These are phyloP conservation scores for Claviceps quebecensis DNA, from an alignment of 2,329 filamentous ascomycete species.

Conservation along the genomic window DNA sequence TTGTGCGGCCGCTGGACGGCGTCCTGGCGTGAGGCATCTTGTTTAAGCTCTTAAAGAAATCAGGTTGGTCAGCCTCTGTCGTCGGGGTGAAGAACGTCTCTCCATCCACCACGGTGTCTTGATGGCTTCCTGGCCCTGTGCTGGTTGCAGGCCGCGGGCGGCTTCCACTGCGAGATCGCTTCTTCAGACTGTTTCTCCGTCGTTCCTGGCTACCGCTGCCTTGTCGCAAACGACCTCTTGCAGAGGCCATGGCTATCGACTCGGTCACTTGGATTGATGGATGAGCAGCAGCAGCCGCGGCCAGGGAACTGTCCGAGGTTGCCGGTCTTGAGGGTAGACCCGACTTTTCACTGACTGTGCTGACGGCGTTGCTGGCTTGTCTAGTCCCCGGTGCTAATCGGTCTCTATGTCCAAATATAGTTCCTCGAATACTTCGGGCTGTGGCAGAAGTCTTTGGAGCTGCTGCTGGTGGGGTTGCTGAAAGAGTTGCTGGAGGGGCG, in stretches of 20 bases:
- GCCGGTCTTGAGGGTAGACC: constrained; percentile 15
- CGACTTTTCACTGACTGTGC: constrained; percentile 24
- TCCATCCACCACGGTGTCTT: constrained; percentile 32
- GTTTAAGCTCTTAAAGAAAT: constrained; percentile 30
- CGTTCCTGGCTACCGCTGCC: constrained; percentile 21
- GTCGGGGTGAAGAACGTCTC: constrained; percentile 37
- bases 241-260: constrained; percentile 34
- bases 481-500: background rate
- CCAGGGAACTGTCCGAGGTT: constrained; percentile 29
- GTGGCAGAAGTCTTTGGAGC: constrained; percentile 61
- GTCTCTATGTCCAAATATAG: constrained; percentile 57
- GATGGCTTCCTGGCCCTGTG: constrained; percentile 21
- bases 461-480: constrained; percentile 32
- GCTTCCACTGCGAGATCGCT: constrained; percentile 36
- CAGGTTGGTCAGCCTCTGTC: constrained; percentile 25
- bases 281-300: constrained; percentile 21
- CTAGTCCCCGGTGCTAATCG: constrained; percentile 29
- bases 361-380: constrained; percentile 18
- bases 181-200: constrained; percentile 37
- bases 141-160: constrained; percentile 31
- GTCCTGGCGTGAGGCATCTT: constrained; percentile 23
- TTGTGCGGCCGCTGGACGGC: constrained; percentile 28
- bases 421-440: constrained; percentile 54
- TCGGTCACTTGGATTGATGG: constrained; percentile 68
- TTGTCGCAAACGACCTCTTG: constrained; percentile 16